Conservation (phyloP, 2,329 filamentous ascomycete species). For the Mollisia scopiformis region DNA sequence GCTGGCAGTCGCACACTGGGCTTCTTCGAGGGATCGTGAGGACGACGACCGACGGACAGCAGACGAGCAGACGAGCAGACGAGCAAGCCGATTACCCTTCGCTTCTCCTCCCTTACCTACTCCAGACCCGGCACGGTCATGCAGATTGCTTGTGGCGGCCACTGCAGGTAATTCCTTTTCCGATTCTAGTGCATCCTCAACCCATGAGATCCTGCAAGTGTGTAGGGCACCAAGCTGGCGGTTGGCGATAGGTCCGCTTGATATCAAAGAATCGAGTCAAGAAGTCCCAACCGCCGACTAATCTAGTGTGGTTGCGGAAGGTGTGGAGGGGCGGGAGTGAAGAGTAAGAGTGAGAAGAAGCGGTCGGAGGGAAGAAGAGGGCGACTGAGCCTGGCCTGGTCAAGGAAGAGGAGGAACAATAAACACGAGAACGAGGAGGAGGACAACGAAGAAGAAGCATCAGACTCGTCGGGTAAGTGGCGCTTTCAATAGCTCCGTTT, state of each 20-base stretch:
- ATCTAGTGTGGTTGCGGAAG: not conserved
- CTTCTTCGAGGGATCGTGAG: not conserved
- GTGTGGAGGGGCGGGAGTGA: not conserved
- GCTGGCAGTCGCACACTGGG: not conserved
- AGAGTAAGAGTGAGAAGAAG: not conserved
- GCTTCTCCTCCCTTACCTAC: no score
- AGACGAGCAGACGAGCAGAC: no score
- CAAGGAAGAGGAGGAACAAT: not conserved
- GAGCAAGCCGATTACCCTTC: no score
- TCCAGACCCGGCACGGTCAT: not conserved
- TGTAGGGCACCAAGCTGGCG: constrained; percentile 13
- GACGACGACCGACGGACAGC: no score
- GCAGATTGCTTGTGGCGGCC: not conserved
- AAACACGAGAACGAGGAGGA: not conserved
- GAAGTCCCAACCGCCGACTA: not conserved
- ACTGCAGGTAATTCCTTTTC: constrained; percentile 13
- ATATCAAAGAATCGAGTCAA: constrained; percentile 3
- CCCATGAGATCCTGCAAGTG: constrained; percentile 11
- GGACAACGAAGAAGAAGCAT: not conserved
- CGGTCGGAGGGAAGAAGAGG: not conserved
- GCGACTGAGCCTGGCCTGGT: not conserved
- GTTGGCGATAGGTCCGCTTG: not conserved
- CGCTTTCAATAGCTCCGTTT: not conserved
- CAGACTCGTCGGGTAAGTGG: not conserved
- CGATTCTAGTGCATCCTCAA: constrained; percentile 7